Conservation (phyloP, 306 rosid genomes). For the Morella rubra region DNA sequence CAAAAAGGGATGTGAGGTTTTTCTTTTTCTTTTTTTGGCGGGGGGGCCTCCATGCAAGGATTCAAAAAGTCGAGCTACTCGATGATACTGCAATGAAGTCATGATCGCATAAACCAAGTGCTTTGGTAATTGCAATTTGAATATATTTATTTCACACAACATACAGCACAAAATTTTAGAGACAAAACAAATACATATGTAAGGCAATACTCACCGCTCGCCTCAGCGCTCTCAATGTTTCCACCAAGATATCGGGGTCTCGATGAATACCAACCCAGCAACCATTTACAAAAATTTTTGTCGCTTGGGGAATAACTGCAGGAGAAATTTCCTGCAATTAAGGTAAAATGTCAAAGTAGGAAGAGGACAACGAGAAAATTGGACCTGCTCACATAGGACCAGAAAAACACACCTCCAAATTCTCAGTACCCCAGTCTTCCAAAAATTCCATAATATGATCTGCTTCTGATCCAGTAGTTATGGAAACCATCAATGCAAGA, state of each 20-base stretch:
- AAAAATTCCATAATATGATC: constrained; percentile 94
- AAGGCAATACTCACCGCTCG: constrained; percentile 56
- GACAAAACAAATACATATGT: too few relatives aligned
- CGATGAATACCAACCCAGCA: constrained; percentile 99
- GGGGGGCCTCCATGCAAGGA: too few relatives aligned
- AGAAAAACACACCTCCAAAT: constrained; percentile 70
- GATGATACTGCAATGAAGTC: too few relatives aligned
- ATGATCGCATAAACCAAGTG: too few relatives aligned
- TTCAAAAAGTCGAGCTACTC: too few relatives aligned
- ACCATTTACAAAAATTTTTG: constrained; percentile 95
- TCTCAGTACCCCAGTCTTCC: constrained; percentile 99
- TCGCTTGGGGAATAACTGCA: constrained; percentile 96
- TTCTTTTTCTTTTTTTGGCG: too few relatives aligned
- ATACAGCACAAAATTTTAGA: too few relatives aligned
- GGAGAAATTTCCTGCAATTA: constrained; percentile 88
- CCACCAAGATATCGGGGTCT: constrained; percentile 98
- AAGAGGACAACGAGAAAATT: constrained; percentile 9
- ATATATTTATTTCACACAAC: too few relatives aligned
- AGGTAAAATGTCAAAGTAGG: constrained; percentile 24
- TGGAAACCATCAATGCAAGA: constrained; percentile 97
- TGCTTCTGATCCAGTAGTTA: constrained; percentile 97
- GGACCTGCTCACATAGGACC: constrained; percentile 17
- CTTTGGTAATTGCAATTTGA: too few relatives aligned
- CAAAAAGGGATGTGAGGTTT: too few relatives aligned
- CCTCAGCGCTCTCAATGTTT: constrained; percentile 84